Evolutionary conservation across 768 basidiomycete species (phyloP), one percentile per base, ranked within the genome.

Genomic region (Trichaptum fuscoviolaceum): DNA sequence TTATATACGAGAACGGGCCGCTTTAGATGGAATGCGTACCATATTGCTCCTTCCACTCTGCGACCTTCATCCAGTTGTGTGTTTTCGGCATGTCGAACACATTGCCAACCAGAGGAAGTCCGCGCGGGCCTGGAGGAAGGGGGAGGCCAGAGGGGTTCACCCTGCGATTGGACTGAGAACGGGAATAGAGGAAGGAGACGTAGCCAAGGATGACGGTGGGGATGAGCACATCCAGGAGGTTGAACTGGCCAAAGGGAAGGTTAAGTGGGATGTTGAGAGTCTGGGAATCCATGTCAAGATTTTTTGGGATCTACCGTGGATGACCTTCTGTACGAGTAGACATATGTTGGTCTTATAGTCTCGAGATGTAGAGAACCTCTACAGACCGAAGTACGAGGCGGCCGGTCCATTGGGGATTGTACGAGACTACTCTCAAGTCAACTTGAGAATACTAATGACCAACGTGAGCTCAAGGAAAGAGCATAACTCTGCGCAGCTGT

Each of bases 41-140:
- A 63, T 67, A 67, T 63, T 70, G 62, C 60, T 69, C 42, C 6
- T 69, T 69, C 71, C 71, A 71, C 57, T 71, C 68, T 62, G 62
- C 64, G 57, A 68, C 66, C 35, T 63, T 59, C 25, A 68, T 57
- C 72, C 72, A 73, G 23, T 68, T 65, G 7, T 71, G 67, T n/a
- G 70, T 70, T 1, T 64, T 63, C 10, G 72, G 58, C 57, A 73
- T 35, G 67, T 73, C 68, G 63, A 70, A 67, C 25, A 69, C 59
- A 67, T 73, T 73, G 60, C 72, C 72, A n/a, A 73, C 66, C 57
- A 73, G 25, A 12, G 72, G 71, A 30, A 70, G 66, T n/a, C 66
- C 66, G 58, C 71, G 71, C 20, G 72, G 72, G 25, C 72, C 72
- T 1, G 72, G 72, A 6, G 71, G 72, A 17, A 70, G 69, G 35